Evolutionary conservation across 202 grass and related monocot genomes (phyloP), one percentile per base, ranked within the genome.

Genomic region (Zoysia matrella): DNA sequence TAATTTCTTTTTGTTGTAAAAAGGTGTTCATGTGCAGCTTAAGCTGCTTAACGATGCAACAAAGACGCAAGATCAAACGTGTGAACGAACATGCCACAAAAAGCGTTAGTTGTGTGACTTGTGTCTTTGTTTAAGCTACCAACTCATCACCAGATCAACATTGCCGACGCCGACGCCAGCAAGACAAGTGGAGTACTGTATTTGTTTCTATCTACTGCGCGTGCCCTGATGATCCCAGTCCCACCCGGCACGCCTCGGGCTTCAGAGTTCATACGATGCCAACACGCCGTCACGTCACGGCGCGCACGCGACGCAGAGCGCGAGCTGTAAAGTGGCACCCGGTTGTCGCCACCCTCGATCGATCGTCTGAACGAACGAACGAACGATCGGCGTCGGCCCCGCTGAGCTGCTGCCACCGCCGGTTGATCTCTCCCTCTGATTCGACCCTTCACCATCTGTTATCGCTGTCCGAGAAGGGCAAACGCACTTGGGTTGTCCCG

Each of bases 241-340:
- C 22, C 22, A 30, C 55, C 55, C 7, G 55, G 4, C 54, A n/a
- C 5, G 54, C 54, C 13, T 12, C 1, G 14, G 54, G 14, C 13
- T 6, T 56, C 14, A n/a, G 54, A 56, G 54, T 56, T 45, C 56
- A 62, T 44, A 47, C 30, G 3, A 51, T 12, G 76, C 63, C 72
- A 30, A 41, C 16, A 42, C 1, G 30, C 10, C 36, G 8, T 69
- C 36, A 16, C 30, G 12, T 30, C 72, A 3, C 67, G 8, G 14
- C 12, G 14, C 12, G 63, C 64, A 60, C 48, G 44, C 12, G 6
- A 5, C 3, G 7, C 71, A 4, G 49, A 11, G 11, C 30, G 15
- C 70, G 41, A 55, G 60, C 71, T 58, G 71, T 41, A 49, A 48
- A 75, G 81, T 46, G 14, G 5, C 61, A 49, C 7, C 30, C 49